Percentiles rank a stretch among this genome's conserved stretches.
Conservation (phyloP, 345 rosid species). For the Eucalyptus camaldulensis region DNA sequence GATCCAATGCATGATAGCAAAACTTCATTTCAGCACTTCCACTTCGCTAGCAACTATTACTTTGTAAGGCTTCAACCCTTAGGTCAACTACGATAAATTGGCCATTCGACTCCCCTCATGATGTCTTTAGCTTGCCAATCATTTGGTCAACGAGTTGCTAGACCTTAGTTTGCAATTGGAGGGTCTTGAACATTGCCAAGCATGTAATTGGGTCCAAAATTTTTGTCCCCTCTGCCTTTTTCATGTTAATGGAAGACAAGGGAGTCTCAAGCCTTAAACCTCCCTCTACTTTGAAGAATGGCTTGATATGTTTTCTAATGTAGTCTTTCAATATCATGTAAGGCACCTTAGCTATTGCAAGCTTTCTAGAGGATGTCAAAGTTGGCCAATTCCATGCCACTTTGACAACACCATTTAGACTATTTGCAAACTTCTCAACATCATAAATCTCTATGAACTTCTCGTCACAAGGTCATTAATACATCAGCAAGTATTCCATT, state of each 20-base stretch:
- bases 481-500: background rate
- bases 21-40: slow-evolving; percentile 1
- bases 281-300: slow-evolving; percentile 2
- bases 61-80: slow-evolving; percentile 9
- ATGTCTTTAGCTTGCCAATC: slow-evolving; percentile 8
- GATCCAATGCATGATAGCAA: slow-evolving; percentile 3
- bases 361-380: background rate
- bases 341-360: slow-evolving; percentile 15
- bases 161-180: slow-evolving; percentile 9
- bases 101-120: slow-evolving; percentile 5
- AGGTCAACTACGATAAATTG: slow-evolving; percentile 13
- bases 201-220: slow-evolving; percentile 8
- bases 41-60: slow-evolving; percentile 8
- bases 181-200: slow-evolving; percentile 13
- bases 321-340: slow-evolving; percentile 13
- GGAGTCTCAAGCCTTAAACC: slow-evolving; percentile 16
- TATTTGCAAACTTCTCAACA: slow-evolving; percentile 5
- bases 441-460: slow-evolving; percentile 25
- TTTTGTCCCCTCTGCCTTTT: background rate
- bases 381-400: slow-evolving; percentile 1
- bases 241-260: slow-evolving; percentile 14
- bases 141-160: slow-evolving; percentile 13
- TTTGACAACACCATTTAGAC: slow-evolving; percentile 13
- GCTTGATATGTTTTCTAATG: slow-evolving; percentile 11
- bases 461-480: background rate